Base-by-base conservation (phyloP, 2,329 filamentous ascomycete genomes). In the Fusarium palustre region DNA sequence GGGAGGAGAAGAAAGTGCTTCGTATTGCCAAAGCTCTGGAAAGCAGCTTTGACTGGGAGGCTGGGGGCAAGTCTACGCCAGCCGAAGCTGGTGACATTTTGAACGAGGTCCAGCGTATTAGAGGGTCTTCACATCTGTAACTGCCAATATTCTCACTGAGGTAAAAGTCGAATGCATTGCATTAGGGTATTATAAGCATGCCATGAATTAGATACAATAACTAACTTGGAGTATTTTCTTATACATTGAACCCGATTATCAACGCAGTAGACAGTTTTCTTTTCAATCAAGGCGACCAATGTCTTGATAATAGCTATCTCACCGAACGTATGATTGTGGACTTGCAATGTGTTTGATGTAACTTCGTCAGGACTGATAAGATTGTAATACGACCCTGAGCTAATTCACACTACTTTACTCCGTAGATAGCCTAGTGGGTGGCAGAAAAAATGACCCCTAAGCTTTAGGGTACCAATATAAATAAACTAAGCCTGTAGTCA, bases 1-100 rank as follows among this genome's bases (percentile, higher is more conserved):
- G 84, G 81, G 79, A 81, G n/a, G 85, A 88, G 64, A 78, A 81
- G 59, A 81, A 76, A 52, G 76, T 87, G 8, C 75, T 84, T 4
- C 73, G 76, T 24, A 79, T 80, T 15, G 84, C 79, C 4, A 79
- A 81, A 73, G 83, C 82, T 13, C 86, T 83, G 81, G 84, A 86
- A 73, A 74, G 70, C 39, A 74, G 63, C 1, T 81, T 81, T 68
- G 78, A 84, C 53, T 86, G 84, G 84, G 59, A 55, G 15, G 24
- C 15, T 5, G 16, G 12, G 20, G 56, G 33, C 0, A 36, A 25
- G 5, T 30, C 24, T 11, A 24, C 18, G 4, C 7, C n/a, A 12
- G 30, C 22, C 16, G 59, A 42, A 24, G 18, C 59, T 10, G 45
- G 34, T 18, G 59, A 46, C 22, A 20, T 60, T 6, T 28, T 59